phyloP scores from a whole-genome alignment of 805 yeast species.

The Lipomyces sp. region DNA sequence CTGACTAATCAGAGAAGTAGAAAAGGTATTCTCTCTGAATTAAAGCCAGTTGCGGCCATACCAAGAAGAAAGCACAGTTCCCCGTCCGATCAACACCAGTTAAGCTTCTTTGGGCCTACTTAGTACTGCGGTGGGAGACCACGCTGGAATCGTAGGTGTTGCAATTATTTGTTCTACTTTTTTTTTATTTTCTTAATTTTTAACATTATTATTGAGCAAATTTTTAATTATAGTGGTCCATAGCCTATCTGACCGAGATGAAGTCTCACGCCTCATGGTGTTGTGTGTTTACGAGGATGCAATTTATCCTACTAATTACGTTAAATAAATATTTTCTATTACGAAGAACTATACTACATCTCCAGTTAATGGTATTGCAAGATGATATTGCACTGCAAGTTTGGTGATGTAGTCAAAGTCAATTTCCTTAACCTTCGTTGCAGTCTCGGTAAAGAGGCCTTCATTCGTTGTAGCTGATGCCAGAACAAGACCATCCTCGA shows the following conservation, averaged over 20 bases:
- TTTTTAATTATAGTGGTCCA: background rate
- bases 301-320: background rate
- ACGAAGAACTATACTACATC: background rate
- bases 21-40: background rate
- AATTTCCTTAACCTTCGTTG: slow-evolving; percentile 1
- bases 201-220: background rate
- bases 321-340: slow-evolving; percentile 18
- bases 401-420: slow-evolving; percentile 11
- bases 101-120: slow-evolving; percentile 5
- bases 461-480: slow-evolving; percentile 29
- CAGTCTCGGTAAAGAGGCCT: slow-evolving; percentile 1
- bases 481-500: slow-evolving; percentile 12
- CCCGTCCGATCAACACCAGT: slow-evolving; percentile 5
- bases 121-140: slow-evolving; percentile 5
- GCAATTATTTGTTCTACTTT: background rate
- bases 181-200: background rate
- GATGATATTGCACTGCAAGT: slow-evolving; percentile 5
- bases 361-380: background rate
- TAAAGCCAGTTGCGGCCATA: background rate
- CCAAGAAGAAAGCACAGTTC: slow-evolving; percentile 2
- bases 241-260: background rate
- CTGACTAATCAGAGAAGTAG: background rate
- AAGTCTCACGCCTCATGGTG: background rate
- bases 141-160: slow-evolving; percentile 4
- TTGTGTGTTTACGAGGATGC: background rate